Conservation (phyloP, 1,284 basidiomycete species). For the Tylopilus orsonianus region DNA sequence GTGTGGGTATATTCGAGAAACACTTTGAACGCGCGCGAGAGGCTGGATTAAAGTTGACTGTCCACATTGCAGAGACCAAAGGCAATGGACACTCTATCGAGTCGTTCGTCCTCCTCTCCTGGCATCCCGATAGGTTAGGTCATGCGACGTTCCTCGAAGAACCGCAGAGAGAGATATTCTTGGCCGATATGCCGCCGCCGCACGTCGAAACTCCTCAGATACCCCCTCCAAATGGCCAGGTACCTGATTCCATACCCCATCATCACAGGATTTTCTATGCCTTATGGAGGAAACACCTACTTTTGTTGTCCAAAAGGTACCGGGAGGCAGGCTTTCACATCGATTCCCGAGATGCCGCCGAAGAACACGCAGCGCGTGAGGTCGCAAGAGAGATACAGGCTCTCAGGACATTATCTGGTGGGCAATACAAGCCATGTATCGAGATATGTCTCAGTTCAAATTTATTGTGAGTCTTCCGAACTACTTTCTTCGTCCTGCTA, state of each 20-base stretch:
- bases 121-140: slow-evolving; percentile 68
- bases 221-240: slow-evolving; percentile 16
- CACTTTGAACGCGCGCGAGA: slow-evolving; percentile 56
- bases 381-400: slow-evolving; percentile 29
- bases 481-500: neutral
- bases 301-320: slow-evolving; percentile 21
- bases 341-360: slow-evolving; percentile 11
- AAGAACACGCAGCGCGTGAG: slow-evolving; percentile 24
- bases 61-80: slow-evolving; percentile 76
- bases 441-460: slow-evolving; percentile 86
- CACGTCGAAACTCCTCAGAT: slow-evolving; percentile 20
- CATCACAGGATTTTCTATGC: slow-evolving; percentile 27
- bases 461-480: slow-evolving; percentile 50
- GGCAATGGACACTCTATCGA: slow-evolving; percentile 52
- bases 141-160: slow-evolving; percentile 81
- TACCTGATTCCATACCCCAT: slow-evolving; percentile 22
- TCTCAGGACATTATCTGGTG: slow-evolving; percentile 14
- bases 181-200: slow-evolving; percentile 32
- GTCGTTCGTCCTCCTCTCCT: slow-evolving; percentile 62
- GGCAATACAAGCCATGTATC: slow-evolving; percentile 55
- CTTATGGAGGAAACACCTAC: slow-evolving; percentile 28
- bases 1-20: slow-evolving; percentile 52
- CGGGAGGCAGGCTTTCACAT: slow-evolving; percentile 14
- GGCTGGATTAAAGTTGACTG: slow-evolving; percentile 64
- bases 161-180: slow-evolving; percentile 55